These are phyloP conservation scores for Talaromyces funiculosus DNA, from an alignment of 2,329 filamentous ascomycete species.

Conservation along the genomic window DNA sequence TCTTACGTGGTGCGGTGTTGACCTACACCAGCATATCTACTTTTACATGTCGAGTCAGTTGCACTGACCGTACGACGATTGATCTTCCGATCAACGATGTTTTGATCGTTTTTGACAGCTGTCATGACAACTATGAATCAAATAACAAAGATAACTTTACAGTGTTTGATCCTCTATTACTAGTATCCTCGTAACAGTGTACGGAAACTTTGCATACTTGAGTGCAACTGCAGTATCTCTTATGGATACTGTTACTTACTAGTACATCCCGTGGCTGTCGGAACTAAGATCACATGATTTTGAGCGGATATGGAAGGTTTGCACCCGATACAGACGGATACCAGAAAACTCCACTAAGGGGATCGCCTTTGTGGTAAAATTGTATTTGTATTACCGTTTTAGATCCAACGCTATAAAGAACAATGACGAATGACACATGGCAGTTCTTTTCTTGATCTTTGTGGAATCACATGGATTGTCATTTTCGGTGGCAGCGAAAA, in stretches of 20 bases:
- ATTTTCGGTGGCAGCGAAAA: neutral
- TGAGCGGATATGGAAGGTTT: no score
- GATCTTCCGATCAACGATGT: neutral
- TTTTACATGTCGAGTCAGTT: conserved; percentile 10
- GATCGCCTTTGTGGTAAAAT: no score
- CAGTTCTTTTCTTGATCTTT: neutral
- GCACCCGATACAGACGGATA: no score
- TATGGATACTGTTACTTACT: neutral
- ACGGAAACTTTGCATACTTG: neutral
- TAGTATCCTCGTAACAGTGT: neutral
- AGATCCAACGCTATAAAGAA: no score
- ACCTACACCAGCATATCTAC: neutral
- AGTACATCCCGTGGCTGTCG: neutral
- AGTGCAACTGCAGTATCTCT: neutral
- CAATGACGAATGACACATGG: neutral
- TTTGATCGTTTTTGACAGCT: conserved; percentile 10
- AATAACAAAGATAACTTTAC: neutral
- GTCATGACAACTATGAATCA: conserved; percentile 13
- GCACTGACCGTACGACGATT: neutral
- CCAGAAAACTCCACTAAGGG: no score
- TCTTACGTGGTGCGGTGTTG: conserved; percentile 7
- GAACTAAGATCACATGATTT: no score
- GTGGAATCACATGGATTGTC: neutral
- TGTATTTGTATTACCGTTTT: no score
- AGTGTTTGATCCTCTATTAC: neutral